These are phyloP conservation scores for Tetracentron sinense DNA, from an alignment of 164 flowering plant species.

Conservation along the genomic window DNA sequence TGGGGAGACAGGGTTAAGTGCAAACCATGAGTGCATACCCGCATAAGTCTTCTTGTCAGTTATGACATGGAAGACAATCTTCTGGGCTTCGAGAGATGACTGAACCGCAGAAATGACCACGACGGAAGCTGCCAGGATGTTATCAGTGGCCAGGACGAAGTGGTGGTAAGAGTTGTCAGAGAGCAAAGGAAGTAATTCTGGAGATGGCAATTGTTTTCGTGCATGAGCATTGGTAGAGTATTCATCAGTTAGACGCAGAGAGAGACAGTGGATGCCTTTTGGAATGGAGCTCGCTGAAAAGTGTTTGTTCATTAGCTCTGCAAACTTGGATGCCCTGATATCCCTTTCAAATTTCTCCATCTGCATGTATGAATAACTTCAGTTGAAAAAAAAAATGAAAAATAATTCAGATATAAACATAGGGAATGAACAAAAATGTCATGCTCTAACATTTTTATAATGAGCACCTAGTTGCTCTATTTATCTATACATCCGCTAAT, in stretches of 20 bases:
- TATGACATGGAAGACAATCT: slow-evolving; percentile 87
- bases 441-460: no score
- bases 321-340: slow-evolving; percentile 66
- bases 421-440: background rate
- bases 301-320: slow-evolving; percentile 92
- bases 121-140: slow-evolving; percentile 96
- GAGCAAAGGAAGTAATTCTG: slow-evolving; percentile 85
- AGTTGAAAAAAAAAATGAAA: no score
- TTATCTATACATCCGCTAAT: no score
- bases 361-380: slow-evolving; percentile 37
- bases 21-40: slow-evolving; percentile 99
- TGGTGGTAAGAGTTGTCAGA: slow-evolving; percentile 85
- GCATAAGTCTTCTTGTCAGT: slow-evolving; percentile 99
- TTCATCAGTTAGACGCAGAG: slow-evolving; percentile 92
- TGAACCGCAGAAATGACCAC: slow-evolving; percentile 85
- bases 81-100: slow-evolving; percentile 67
- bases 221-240: slow-evolving; percentile 98
- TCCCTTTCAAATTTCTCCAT: slow-evolving; percentile 88
- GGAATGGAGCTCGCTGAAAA: slow-evolving; percentile 94
- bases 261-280: slow-evolving; percentile 86
- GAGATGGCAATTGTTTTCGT: slow-evolving; percentile 92
- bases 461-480: no score
- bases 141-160: slow-evolving; percentile 82
- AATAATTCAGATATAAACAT: no score
- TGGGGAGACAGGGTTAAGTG: slow-evolving; percentile 73